Conservation (phyloP, 768 basidiomycete genomes). For the Tulasnella sp. region DNA sequence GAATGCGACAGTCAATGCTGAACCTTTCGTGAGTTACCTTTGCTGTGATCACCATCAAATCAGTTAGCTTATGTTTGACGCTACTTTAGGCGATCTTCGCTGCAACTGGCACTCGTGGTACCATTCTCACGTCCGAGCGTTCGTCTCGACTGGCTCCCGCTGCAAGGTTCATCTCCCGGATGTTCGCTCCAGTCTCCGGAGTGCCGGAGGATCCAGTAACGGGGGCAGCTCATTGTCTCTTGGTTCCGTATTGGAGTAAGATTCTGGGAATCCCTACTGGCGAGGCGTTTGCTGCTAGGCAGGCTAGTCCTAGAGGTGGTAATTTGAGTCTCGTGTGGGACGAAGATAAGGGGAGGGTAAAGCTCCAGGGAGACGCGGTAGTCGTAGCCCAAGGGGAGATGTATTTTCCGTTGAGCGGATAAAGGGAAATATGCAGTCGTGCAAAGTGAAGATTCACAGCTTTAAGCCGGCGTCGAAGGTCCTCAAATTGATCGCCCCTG, state of each 20-base stretch:
- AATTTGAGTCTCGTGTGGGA: neutral
- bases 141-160: neutral
- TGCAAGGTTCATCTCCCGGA: constrained; percentile 25
- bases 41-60: neutral
- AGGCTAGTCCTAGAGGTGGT: neutral
- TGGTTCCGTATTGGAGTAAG: constrained; percentile 26
- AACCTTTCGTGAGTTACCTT: constrained; percentile 19
- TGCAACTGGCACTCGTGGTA: neutral
- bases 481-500: no score
- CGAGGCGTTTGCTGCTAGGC: neutral
- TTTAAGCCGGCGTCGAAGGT: no score
- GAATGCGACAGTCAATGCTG: constrained; percentile 15
- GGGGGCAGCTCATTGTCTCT: constrained; percentile 25
- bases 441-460: no score
- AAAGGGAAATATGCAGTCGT: no score
- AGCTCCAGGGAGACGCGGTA: neutral
- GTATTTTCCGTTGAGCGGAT: neutral
- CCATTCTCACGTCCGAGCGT: constrained; percentile 21
- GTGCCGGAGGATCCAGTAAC: constrained; percentile 28
- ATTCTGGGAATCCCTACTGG: neutral
- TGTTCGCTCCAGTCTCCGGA: constrained; percentile 24
- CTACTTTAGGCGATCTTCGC: neutral
- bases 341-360: neutral
- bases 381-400: neutral
- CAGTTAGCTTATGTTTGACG: neutral